A percentile compares a stretch with the other conserved stretches of the same genome.
phyloP scores from a whole-genome alignment of 805 yeast species.

The Saturnispora sekii region DNA sequence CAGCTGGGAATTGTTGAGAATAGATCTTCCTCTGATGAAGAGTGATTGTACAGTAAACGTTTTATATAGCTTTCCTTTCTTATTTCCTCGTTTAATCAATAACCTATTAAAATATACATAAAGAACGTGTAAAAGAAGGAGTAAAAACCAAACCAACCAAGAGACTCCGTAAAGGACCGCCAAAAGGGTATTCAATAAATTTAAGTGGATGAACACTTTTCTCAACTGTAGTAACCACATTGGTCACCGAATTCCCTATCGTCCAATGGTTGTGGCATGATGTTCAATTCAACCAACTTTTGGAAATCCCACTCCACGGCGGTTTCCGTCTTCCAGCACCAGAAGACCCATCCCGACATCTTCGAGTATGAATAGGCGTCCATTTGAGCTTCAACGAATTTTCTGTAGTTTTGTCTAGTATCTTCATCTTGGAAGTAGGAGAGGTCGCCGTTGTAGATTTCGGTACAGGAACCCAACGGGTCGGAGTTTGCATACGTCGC shows the following conservation, averaged over 20 bases:
- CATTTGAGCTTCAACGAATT: conserved; percentile 79
- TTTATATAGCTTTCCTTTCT: not conserved
- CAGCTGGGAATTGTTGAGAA: conserved; percentile 6
- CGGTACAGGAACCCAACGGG: conserved; percentile 54
- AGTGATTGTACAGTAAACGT: not conserved
- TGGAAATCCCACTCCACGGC: conserved; percentile 81
- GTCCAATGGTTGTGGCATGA: conserved; percentile 73
- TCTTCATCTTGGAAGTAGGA: conserved; percentile 46
- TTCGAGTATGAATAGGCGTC: conserved; percentile 52
- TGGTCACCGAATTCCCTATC: conserved; percentile 24
- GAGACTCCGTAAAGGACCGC: no score
- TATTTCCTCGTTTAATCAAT: not conserved
- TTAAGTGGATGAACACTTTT: no score
- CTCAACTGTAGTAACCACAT: conserved; percentile 19
- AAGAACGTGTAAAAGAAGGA: not conserved
- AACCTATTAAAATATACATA: not conserved
- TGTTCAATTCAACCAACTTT: conserved; percentile 41
- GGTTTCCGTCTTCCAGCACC: conserved; percentile 88
- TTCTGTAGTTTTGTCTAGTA: conserved; percentile 49
- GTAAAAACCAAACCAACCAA: not conserved
- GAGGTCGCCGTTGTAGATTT: conserved; percentile 32
- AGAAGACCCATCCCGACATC: conserved; percentile 81
- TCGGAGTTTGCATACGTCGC: conserved; percentile 35
- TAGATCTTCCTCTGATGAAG: not conserved
- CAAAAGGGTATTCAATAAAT: no score